phyloP scores from a whole-genome alignment of 169 alveolate species.

The Plasmodium fragile region DNA sequence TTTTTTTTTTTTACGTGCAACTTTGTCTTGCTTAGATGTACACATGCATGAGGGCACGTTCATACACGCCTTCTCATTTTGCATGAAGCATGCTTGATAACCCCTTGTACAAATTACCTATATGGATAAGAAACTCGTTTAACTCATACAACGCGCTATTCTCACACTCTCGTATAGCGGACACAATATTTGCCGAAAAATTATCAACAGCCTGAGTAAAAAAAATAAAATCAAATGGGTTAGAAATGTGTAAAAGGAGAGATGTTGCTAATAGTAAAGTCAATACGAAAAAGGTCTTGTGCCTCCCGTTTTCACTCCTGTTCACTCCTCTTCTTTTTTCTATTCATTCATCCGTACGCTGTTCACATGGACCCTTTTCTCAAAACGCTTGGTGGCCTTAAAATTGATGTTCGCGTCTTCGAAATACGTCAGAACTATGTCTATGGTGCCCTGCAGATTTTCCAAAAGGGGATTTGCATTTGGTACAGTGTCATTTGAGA shows the following conservation, averaged over 20 bases:
- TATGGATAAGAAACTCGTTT: slow-evolving; percentile 37
- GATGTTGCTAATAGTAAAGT: not conserved
- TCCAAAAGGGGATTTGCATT: not conserved
- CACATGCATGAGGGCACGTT: not conserved
- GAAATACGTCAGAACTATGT: slow-evolving; percentile 55
- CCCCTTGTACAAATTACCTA: slow-evolving; percentile 22
- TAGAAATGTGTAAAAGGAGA: not conserved
- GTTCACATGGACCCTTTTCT: slow-evolving; percentile 35
- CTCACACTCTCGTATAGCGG: slow-evolving; percentile 53
- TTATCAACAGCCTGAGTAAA: slow-evolving; percentile 35
- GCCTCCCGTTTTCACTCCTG: not conserved
- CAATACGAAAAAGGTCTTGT: not conserved
- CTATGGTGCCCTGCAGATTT: slow-evolving; percentile 45
- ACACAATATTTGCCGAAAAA: slow-evolving; percentile 39
- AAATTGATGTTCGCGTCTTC: slow-evolving; percentile 72
- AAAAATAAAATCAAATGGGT: not conserved
- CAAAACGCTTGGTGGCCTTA: slow-evolving; percentile 46
- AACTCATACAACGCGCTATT: slow-evolving; percentile 33
- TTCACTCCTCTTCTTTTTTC: not conserved
- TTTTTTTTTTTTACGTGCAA: not conserved
- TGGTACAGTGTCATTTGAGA: not conserved
- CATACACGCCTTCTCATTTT: not conserved
- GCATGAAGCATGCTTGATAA: not conserved
- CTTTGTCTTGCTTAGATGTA: not conserved
- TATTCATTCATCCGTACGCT: slow-evolving; percentile 14